Percentiles rank a stretch among this genome's conserved stretches.
Evolutionary conservation across 2,329 filamentous ascomycete species (phyloP).

Genomic region (Aspergillus sp.): DNA sequence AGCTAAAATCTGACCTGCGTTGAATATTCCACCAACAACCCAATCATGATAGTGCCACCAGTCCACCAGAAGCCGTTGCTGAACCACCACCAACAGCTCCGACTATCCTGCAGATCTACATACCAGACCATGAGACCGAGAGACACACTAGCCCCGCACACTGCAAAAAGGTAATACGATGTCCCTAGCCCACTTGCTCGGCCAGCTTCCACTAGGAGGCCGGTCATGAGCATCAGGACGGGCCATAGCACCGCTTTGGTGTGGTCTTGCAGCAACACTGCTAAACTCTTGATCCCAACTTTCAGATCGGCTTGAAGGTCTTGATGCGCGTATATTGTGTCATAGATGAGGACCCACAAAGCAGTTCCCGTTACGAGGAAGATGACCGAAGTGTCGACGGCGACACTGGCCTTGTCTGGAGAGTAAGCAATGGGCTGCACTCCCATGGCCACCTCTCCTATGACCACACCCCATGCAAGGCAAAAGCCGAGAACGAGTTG

Average conservation of each 20-base stretch:
- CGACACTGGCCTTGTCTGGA: not conserved
- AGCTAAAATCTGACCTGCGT: not conserved
- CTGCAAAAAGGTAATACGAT: not conserved
- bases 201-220: not conserved
- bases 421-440: not conserved
- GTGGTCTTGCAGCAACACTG: slow-evolving; percentile 18
- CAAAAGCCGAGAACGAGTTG: slow-evolving; percentile 81
- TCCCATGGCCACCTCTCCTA: slow-evolving; percentile 5
- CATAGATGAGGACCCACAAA: slow-evolving; percentile 32
- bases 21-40: not conserved
- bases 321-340: slow-evolving; percentile 42
- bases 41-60: not conserved
- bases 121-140: not conserved
- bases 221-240: not conserved
- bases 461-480: slow-evolving; percentile 77
- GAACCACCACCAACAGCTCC: slow-evolving; percentile 11
- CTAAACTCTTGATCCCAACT: slow-evolving; percentile 39
- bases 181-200: not conserved
- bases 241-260: slow-evolving; percentile 6
- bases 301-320: slow-evolving; percentile 41
- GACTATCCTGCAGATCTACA: not conserved
- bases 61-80: slow-evolving; percentile 9
- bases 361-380: not conserved
- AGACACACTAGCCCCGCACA: not conserved
- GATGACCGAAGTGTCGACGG: not conserved